Base-by-base conservation (phyloP, 306 rosid species). In the Cucurbita argyrosperma region DNA sequence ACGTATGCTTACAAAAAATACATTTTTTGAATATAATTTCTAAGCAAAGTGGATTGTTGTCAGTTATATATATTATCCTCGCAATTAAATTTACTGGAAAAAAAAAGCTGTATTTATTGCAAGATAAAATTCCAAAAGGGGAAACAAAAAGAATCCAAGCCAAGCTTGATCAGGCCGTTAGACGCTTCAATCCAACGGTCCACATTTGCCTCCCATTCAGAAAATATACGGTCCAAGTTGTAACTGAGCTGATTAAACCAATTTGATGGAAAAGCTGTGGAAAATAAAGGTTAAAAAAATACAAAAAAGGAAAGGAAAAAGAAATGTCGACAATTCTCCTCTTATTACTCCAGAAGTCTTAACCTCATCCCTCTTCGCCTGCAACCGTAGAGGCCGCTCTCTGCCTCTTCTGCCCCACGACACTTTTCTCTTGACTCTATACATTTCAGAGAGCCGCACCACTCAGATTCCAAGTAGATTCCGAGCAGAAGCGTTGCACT, bases 311-410 rank as follows among this genome's bases (percentile, higher is more conserved):
- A 1, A 5, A 30, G 35, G 35, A 16, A 64, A 64, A 64, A 63
- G 70, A 63, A 63, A 63, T 63, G 38, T 67, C 71, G 53, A 65
- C 52, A 65, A 46, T 8, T 64, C 51, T 39, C 71, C 50, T 62
- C 49, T 62, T 38, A 65, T 40, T 21, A 46, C 40, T 50, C 38
- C 16, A 46, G 72, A 67, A 67, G 39, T 43, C 16, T 53, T 65
- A 67, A 23, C 74, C 74, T 69, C 74, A 69, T 69, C 74, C 45
- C 55, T 67, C 58, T 46, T 69, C 74, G 58, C 58, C 74, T 49
- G 74, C 69, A 30, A 26, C 74, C 45, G 57, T 49, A 55, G 57
- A 69, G 57, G 74, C 58, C 43, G 23, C 45, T 49, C 42, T 63
- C 74, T 46, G 54, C 74, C 45, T 67, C 72, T 45, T 16, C 52